These are phyloP conservation scores for Huntiella moniliformis DNA, from an alignment of 2,329 filamentous ascomycete species.

Conservation along the genomic window DNA sequence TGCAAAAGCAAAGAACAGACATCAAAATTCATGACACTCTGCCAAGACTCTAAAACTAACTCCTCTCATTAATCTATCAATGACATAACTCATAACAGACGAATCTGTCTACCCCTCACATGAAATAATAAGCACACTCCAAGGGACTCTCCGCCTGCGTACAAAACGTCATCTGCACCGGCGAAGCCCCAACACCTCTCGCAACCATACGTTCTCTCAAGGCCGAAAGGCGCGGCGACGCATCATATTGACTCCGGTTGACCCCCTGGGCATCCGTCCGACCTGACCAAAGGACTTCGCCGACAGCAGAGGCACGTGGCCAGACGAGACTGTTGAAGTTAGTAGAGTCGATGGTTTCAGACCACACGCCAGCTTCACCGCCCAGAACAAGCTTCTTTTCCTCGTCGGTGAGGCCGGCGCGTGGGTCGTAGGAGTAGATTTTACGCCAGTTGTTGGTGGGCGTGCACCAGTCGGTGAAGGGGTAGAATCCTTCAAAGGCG, in stretches of 20 bases:
- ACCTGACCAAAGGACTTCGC: conserved; percentile 67
- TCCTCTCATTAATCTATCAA: too few species aligned
- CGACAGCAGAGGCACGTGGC: conserved; percentile 57
- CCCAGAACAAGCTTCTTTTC: conserved; percentile 53
- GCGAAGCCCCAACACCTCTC: conserved; percentile 41
- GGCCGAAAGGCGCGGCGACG: conserved; percentile 50
- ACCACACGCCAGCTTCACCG: conserved; percentile 68
- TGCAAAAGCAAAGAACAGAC: too few species aligned
- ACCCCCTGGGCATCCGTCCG: conserved; percentile 42
- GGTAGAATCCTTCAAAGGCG: conserved; percentile 35
- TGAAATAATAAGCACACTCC: conserved; percentile 12
- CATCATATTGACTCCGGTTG: conserved; percentile 54
- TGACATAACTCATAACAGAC: too few species aligned
- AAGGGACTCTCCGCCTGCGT: conserved; percentile 32
- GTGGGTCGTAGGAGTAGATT: conserved; percentile 64
- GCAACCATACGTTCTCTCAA: conserved; percentile 58
- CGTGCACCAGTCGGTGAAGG: conserved; percentile 64
- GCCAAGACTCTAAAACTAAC: too few species aligned
- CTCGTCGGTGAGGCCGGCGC: conserved; percentile 39
- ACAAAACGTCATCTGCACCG: conserved; percentile 57
- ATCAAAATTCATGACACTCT: too few species aligned
- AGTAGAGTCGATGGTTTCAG: conserved; percentile 57
- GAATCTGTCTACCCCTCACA: neutral
- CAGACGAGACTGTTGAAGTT: conserved; percentile 61
- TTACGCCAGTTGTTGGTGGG: conserved; percentile 68